Percentiles rank a stretch among this genome's conserved stretches.
Evolutionary conservation across 805 yeast genomes (phyloP).

Genomic region (Candida verbasci): DNA sequence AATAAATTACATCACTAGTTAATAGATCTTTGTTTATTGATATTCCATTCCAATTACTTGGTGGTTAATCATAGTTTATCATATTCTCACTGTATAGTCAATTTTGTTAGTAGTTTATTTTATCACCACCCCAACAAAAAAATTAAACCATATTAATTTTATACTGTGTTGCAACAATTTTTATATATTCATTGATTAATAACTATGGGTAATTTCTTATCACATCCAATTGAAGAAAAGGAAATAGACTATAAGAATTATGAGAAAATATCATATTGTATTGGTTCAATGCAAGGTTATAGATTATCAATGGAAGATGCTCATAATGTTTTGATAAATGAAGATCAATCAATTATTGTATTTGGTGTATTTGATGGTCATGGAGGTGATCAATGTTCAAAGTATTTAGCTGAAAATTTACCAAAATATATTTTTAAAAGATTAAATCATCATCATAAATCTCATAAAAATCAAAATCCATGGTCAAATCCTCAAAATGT

Average conservation of each 20-base stretch:
- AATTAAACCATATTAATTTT: background rate
- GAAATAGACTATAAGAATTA: constrained; percentile 45
- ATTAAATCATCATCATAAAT: constrained; percentile 12
- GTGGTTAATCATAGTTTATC: too few species aligned
- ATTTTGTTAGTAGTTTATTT: too few species aligned
- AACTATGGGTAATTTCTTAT: constrained; percentile 67
- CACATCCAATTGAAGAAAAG: constrained; percentile 72
- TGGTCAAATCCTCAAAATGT: background rate
- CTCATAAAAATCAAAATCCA: background rate
- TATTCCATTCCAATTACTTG: too few species aligned
- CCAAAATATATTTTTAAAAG: constrained; percentile 27
- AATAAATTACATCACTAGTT: too few species aligned
- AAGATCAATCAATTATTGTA: constrained; percentile 39
- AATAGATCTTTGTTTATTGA: too few species aligned
- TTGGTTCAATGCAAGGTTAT: constrained; percentile 79
- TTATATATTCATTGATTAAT: too few species aligned
- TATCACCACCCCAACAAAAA: constrained; percentile 3
- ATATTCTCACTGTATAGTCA: too few species aligned
- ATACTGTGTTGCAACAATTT: too few species aligned
- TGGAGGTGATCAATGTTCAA: constrained; percentile 66
- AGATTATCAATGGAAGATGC: constrained; percentile 75
- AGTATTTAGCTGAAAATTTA: constrained; percentile 43
- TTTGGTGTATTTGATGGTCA: constrained; percentile 83
- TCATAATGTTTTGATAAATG: constrained; percentile 49
- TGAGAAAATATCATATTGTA: constrained; percentile 48